Base-by-base conservation (phyloP, 1,139 yeast species). In the Protomyces lactucae-debilis region DNA sequence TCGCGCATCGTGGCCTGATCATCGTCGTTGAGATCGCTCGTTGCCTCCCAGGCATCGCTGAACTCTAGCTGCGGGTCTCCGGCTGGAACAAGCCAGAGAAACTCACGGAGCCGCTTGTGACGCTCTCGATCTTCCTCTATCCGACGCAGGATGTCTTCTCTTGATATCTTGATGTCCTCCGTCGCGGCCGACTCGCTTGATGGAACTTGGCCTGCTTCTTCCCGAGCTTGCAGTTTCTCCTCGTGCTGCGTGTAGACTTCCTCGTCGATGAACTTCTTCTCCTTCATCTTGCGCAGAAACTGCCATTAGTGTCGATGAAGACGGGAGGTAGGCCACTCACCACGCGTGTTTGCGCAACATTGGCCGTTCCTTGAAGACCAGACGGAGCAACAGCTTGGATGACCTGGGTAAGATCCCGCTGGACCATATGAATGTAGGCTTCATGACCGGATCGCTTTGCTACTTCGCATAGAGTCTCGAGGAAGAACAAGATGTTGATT, bases 101-200 rank as follows among this genome's bases (percentile, higher is more conserved):
- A 82, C 71, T 90, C 96, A 70, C 89, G 88, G 16, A 87, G 82
- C 66, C 88, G 80, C 72, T 90, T 90, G 70, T 87, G 90, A 8
- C 68, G 59, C 35, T 90, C 97, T 69, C 96, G 77, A 73, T 90
- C 96, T 68, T 87, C 93, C 72, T 90, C 96, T 84, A 90, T 88
- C 67, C 96, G 78, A 48, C 82, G 78, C n/a, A 87, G 73, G 14
- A 87, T 84, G 69, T 86, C 73, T 52, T 68, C 71, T 40, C 66
- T 68, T 16, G 72, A 66, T 21, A 70, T 65, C 5, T 43, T 43
- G 48, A 56, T 35, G 21, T 65, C 61, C 12, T 48, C 54, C 28
- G 64, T 59, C 6, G 43, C 36, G 14, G 43, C 43, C 16, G 14
- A 1, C 16, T 51, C 53, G 3, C 23, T 54, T 21, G 54, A 61